Evolutionary conservation across 257 asterid species (phyloP).

Genomic region (Ballota nigra): DNA sequence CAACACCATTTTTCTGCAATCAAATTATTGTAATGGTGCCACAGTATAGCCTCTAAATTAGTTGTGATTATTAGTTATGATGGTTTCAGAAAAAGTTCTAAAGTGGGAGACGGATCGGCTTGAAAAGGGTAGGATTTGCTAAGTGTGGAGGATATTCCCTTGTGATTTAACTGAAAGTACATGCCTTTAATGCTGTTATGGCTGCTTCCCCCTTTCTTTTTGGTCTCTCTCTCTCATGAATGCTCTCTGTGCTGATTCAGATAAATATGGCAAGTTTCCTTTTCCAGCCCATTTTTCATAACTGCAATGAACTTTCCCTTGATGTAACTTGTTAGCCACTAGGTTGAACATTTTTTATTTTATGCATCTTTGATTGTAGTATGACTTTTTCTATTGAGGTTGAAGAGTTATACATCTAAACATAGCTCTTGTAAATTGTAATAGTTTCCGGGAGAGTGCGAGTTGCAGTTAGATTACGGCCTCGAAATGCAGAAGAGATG

Average conservation of each 20-base stretch:
- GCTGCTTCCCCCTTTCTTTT: not conserved
- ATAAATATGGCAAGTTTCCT: not conserved
- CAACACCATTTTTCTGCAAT: conserved; percentile 14
- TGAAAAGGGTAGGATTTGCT: not conserved
- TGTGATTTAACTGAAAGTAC: not conserved
- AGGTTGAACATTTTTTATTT: not conserved
- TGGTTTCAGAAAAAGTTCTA: not conserved
- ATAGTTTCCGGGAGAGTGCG: conserved; percentile 78
- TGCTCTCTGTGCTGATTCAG: not conserved
- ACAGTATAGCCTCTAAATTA: not conserved
- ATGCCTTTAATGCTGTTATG: not conserved
- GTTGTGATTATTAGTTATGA: not conserved
- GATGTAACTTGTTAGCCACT: not conserved
- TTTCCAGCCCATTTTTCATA: not conserved
- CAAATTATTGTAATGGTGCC: not conserved
- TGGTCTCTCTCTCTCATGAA: not conserved
- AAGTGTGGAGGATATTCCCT: not conserved
- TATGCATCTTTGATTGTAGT: conserved; percentile 3
- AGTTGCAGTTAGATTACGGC: conserved; percentile 87
- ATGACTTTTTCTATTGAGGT: not conserved
- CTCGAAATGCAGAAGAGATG: conserved; percentile 78
- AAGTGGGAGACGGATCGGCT: not conserved
- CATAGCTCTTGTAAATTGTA: not conserved
- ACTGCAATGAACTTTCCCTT: not conserved
- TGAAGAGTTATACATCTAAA: conserved; percentile 9